A percentile compares a stretch with the other conserved stretches of the same genome.
These are phyloP conservation scores for Tephrocybe sp. DNA, from an alignment of 768 basidiomycete genomes.

Conservation along the genomic window DNA sequence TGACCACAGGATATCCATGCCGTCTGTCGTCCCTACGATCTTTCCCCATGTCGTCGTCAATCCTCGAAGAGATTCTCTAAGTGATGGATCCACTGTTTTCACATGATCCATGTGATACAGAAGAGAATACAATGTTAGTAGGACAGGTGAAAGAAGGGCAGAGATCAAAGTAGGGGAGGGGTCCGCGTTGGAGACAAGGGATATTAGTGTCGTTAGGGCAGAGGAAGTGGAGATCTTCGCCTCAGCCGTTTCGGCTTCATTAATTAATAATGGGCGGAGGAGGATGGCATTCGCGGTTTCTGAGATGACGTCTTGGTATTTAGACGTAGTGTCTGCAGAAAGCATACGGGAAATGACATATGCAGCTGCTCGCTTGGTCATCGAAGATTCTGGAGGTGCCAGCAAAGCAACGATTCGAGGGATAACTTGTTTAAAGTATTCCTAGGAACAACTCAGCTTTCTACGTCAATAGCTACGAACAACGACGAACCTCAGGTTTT, in stretches of 20 bases:
- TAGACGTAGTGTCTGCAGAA: conserved; percentile 29
- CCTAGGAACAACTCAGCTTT: conserved; percentile 36
- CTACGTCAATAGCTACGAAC: neutral
- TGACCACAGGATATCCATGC: conserved; percentile 54
- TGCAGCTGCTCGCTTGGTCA: conserved; percentile 61
- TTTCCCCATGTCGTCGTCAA: conserved; percentile 78
- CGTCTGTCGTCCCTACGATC: conserved; percentile 53
- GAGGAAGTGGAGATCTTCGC: conserved; percentile 2
- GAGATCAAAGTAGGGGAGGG: conserved; percentile 72
- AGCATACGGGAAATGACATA: conserved; percentile 72
- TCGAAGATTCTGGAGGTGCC: conserved; percentile 36
- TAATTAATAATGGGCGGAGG: conserved; percentile 49
- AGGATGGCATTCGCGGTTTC: conserved; percentile 45
- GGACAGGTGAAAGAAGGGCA: conserved; percentile 64
- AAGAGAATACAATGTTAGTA: conserved; percentile 66
- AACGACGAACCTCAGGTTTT: conserved; percentile 48
- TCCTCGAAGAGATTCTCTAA: conserved; percentile 59
- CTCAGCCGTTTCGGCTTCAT: neutral
- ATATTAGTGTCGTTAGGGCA: conserved; percentile 51
- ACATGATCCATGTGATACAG: conserved; percentile 49
- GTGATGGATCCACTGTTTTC: conserved; percentile 63
- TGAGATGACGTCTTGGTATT: conserved; percentile 29
- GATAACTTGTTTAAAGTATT: conserved; percentile 56
- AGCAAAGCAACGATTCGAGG: conserved; percentile 58
- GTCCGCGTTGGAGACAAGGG: conserved; percentile 72